Percentiles rank a stretch among this genome's conserved stretches.
Evolutionary conservation across 805 yeast species (phyloP).

Genomic region (Lipomyces orientalis): DNA sequence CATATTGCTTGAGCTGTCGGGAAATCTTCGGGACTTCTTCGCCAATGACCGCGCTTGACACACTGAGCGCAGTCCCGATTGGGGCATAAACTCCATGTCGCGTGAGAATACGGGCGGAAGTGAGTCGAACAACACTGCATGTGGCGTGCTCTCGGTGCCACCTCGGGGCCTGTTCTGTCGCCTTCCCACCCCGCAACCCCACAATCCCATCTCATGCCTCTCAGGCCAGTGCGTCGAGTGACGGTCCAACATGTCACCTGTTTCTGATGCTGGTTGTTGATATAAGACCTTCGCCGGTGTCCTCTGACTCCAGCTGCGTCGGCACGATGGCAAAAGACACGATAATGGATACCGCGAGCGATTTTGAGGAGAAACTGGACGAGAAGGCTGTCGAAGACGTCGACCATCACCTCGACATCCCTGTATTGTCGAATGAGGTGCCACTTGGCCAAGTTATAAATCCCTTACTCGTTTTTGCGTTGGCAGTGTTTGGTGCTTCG

Average conservation of each 20-base stretch:
- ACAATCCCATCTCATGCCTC: not conserved
- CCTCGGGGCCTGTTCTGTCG: not conserved
- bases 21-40: too few species aligned
- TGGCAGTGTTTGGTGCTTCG: slow-evolving; percentile 11
- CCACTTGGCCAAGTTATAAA: not conserved
- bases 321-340: not conserved
- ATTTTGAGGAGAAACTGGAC: not conserved
- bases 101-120: too few species aligned
- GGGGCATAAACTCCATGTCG: too few species aligned
- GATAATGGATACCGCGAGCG: not conserved
- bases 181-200: not conserved
- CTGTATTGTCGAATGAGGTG: not conserved
- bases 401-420: not conserved
- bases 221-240: not conserved
- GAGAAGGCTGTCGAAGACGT: not conserved
- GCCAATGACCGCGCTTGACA: too few species aligned
- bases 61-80: too few species aligned
- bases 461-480: not conserved
- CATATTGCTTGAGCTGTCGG: too few species aligned
- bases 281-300: not conserved
- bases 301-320: not conserved
- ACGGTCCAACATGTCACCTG: not conserved
- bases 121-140: too few species aligned
- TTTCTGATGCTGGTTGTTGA: not conserved
- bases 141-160: not conserved